Base-by-base conservation (phyloP, 192 early-diverging fungal species). In the Umbelopsis sp. region DNA sequence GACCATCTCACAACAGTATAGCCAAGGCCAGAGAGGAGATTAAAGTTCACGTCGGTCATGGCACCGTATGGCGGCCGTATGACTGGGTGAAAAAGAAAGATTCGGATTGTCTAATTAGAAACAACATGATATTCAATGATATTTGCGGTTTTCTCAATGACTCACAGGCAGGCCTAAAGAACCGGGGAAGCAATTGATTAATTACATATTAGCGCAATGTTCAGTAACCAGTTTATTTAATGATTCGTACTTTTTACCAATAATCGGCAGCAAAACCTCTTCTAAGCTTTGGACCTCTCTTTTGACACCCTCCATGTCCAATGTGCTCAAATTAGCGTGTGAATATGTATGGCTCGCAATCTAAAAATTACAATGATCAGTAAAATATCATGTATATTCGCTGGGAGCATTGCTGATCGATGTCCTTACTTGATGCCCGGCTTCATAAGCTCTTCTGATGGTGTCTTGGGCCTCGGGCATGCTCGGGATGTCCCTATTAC, bases 281-380 rank as follows among this genome's bases (percentile, higher is more conserved):
- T 78, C 77, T 64, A 79, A 66, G 5, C 64, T 53, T 1, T 16
- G 71, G 61, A 85, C 75, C 52, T 84, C 79, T 1, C 5, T 13
- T 15, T 27, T 33, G 12, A 80, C 66, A 12, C 51, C 15, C 3
- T 2, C 8, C 3, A 22, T 44, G 41, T 0, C 46, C 11, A 85
- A 20, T 0, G 37, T 72, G 25, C 47, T 33, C 16, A 87, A 35
- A 72, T 81, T 73, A 6, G 22, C 1, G 65, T 87, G 86, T 8
- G 41, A 27, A 67, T 70, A 87, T 30, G 86, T 83, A 75, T 87
- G 86, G 25, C 73, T 78, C 3, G 77, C 86, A n/a, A 87, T 80
- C 71, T 85, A 6, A 41, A 41, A 10, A 77, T 35, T 3, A 16
- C 15, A 30, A 35, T 35, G 52, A 33, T 49, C 5, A 20, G 48